Evolutionary conservation across 257 asterid species (phyloP).

Genomic region (Petrea volubilis): DNA sequence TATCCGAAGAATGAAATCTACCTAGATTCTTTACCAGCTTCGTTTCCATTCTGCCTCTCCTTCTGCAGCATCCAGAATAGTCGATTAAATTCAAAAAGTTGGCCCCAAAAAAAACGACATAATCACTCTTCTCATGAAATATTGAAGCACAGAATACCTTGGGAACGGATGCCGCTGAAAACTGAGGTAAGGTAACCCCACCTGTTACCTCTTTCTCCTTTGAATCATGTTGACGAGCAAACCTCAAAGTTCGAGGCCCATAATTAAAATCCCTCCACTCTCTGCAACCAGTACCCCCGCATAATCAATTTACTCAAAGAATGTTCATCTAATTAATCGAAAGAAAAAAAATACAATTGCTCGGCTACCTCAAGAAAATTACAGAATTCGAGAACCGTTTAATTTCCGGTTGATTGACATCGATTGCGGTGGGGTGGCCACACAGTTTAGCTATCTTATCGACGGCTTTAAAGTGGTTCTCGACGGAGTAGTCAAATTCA

Average conservation of each 20-base stretch:
- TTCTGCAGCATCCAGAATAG: slow-evolving; percentile 31
- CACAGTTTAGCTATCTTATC: slow-evolving; percentile 55
- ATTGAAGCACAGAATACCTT: slow-evolving; percentile 44
- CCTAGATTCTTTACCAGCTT: slow-evolving; percentile 38
- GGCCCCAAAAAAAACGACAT: neutral
- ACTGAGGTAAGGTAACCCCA: slow-evolving; percentile 62
- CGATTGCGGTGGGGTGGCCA: slow-evolving; percentile 36
- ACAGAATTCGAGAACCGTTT: slow-evolving; percentile 62
- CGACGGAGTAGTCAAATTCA: slow-evolving; percentile 65
- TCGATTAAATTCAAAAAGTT: neutral
- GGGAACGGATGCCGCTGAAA: slow-evolving; percentile 86
- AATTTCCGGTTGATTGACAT: slow-evolving; percentile 44
- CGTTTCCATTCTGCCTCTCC: slow-evolving; percentile 21
- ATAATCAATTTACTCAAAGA: slow-evolving; percentile 2
- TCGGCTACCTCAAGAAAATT: slow-evolving; percentile 61
- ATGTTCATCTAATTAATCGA: neutral
- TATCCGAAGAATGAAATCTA: slow-evolving; percentile 27
- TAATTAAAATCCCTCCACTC: slow-evolving; percentile 82
- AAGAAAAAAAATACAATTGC: neutral
- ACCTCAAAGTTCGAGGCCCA: slow-evolving; percentile 54
- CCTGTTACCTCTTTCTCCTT: slow-evolving; percentile 57
- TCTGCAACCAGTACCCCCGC: slow-evolving; percentile 33
- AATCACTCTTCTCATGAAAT: neutral
- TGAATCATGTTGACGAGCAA: slow-evolving; percentile 54
- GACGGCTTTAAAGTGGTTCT: slow-evolving; percentile 67